Percentiles rank a stretch among this genome's conserved stretches.
phyloP scores from a whole-genome alignment of 1,139 yeast species.

The Chernovozyma aurita region DNA sequence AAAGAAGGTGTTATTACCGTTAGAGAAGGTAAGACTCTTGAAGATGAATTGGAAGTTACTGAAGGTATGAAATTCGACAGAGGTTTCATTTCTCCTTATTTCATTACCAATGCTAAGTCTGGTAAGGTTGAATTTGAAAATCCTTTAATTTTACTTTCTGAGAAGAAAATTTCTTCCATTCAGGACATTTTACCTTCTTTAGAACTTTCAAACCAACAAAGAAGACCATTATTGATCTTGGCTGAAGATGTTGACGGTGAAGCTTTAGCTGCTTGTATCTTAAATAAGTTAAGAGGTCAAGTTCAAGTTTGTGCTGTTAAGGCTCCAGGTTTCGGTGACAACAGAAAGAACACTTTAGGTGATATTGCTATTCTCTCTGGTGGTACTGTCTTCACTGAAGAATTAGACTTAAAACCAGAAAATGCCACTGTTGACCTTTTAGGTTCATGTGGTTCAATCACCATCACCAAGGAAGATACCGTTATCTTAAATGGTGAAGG shows the following conservation, averaged over 20 bases:
- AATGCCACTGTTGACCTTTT: slow-evolving; percentile 87
- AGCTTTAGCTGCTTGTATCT: slow-evolving; percentile 97
- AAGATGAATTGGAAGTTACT: slow-evolving; percentile 95
- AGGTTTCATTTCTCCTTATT: slow-evolving; percentile 97
- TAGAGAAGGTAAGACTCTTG: slow-evolving; percentile 93
- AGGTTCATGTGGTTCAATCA: slow-evolving; percentile 90
- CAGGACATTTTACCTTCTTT: slow-evolving; percentile 92
- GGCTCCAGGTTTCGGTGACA: slow-evolving; percentile 99
- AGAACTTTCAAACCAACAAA: slow-evolving; percentile 88
- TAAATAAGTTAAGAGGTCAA: slow-evolving; percentile 98
- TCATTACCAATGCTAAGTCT: slow-evolving; percentile 92
- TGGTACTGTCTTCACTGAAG: slow-evolving; percentile 98
- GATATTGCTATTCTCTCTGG: slow-evolving; percentile 97
- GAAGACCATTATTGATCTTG: slow-evolving; percentile 91
- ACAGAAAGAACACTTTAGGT: slow-evolving; percentile 96
- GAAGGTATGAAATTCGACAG: slow-evolving; percentile 99
- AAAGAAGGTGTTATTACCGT: slow-evolving; percentile 99
- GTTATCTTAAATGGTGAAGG: slow-evolving; percentile 97
- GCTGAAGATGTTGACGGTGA: slow-evolving; percentile 99
- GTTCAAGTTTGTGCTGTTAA: slow-evolving; percentile 98
- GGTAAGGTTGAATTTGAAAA: slow-evolving; percentile 98
- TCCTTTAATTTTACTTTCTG: slow-evolving; percentile 85
- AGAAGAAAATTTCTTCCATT: slow-evolving; percentile 90
- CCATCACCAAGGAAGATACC: slow-evolving; percentile 96
- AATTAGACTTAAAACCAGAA: slow-evolving; percentile 95